phyloP scores from a whole-genome alignment of 306 rosid genomes.

The Astragalus glycyphyllos region DNA sequence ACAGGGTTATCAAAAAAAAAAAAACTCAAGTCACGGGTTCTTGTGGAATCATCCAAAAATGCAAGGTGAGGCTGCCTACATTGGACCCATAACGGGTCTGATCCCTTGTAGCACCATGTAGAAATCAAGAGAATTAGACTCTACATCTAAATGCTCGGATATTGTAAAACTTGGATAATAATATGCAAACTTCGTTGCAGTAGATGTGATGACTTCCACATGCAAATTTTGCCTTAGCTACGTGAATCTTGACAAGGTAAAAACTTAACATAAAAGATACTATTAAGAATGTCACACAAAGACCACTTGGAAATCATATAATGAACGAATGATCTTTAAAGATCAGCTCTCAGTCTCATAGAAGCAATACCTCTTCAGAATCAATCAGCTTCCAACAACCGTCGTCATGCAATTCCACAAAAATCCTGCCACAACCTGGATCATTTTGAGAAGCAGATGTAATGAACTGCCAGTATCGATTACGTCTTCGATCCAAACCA shows the following conservation, averaged over 20 bases:
- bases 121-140: constrained; percentile 3
- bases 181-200: constrained; percentile 11
- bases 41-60: constrained; percentile 3
- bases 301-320: constrained; percentile 27
- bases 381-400: constrained; percentile 81
- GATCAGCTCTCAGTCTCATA: constrained; percentile 33
- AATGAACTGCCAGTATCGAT: constrained; percentile 78
- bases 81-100: neutral
- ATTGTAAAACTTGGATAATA: neutral
- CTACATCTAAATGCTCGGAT: constrained; percentile 1
- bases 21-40: neutral
- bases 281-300: constrained; percentile 28
- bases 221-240: constrained; percentile 35
- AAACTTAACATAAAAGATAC: neutral
- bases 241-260: constrained; percentile 21
- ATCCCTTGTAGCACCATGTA: neutral
- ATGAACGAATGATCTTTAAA: constrained; percentile 17
- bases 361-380: constrained; percentile 69
- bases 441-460: constrained; percentile 71
- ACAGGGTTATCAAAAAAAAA: no score
- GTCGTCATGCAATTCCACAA: constrained; percentile 68
- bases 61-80: constrained; percentile 11
- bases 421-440: constrained; percentile 85
- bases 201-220: constrained; percentile 20
- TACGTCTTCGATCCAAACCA: constrained; percentile 79